phyloP scores from a whole-genome alignment of 495 filamentous ascomycete genomes.

The Tricharina praecox region DNA sequence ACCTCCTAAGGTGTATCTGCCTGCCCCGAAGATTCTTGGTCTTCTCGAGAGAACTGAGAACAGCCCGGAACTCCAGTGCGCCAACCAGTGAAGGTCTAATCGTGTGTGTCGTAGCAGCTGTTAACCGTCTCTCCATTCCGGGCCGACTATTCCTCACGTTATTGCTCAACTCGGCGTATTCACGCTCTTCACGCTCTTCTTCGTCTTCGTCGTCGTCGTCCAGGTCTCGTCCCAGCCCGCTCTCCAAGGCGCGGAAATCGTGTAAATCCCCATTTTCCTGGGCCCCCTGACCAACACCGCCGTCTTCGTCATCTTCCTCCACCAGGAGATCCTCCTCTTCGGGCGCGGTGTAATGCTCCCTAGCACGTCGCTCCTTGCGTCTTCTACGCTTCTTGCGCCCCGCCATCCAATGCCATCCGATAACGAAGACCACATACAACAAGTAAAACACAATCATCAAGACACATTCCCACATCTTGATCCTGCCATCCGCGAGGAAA shows the following conservation, averaged over 20 bases:
- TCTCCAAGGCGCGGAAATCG: constrained; percentile 61
- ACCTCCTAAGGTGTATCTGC: constrained; percentile 50
- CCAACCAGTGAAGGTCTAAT: constrained; percentile 89
- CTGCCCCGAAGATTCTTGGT: constrained; percentile 53
- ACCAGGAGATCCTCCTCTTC: constrained; percentile 50
- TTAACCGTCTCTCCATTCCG: constrained; percentile 40
- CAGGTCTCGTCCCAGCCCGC: constrained; percentile 35
- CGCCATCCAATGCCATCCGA: constrained; percentile 81
- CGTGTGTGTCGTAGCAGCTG: constrained; percentile 43
- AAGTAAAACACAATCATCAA: constrained; percentile 83
- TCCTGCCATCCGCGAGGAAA: constrained; percentile 67
- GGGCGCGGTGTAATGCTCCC: constrained; percentile 53
- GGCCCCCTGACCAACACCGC: constrained; percentile 36
- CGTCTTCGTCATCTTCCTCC: constrained; percentile 58
- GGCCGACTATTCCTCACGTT: constrained; percentile 83
- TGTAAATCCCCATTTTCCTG: constrained; percentile 35
- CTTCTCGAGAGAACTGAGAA: constrained; percentile 65
- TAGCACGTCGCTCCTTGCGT: constrained; percentile 48
- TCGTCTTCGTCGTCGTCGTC: constrained; percentile 44
- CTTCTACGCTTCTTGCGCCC: constrained; percentile 41
- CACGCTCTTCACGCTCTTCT: constrained; percentile 52
- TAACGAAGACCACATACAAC: constrained; percentile 78
- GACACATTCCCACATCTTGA: constrained; percentile 75
- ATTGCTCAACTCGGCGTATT: constrained; percentile 68
- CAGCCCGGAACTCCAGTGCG: constrained; percentile 80